Conservation (phyloP, 768 basidiomycete genomes). For the Panaeolus cyanescens region DNA sequence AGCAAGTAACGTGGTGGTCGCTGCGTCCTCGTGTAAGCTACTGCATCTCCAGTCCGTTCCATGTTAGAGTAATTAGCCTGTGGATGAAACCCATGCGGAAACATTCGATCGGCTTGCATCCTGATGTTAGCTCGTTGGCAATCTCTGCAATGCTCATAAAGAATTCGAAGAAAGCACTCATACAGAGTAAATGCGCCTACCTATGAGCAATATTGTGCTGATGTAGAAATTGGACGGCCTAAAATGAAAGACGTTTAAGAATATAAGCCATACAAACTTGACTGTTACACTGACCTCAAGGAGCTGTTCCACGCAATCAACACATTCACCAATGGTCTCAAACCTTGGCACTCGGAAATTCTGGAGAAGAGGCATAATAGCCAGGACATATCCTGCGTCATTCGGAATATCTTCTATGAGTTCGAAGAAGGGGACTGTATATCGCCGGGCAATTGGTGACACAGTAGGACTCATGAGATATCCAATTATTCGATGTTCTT, state of each 20-base stretch:
- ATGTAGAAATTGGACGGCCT: slow-evolving; percentile 40
- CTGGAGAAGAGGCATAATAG: slow-evolving; percentile 31
- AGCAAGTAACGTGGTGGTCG: slow-evolving; percentile 34
- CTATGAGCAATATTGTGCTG: slow-evolving; percentile 33
- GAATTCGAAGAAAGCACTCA: too few relatives aligned
- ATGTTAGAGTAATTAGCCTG: too few relatives aligned
- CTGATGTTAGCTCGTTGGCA: slow-evolving; percentile 28
- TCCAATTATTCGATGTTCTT: too few relatives aligned
- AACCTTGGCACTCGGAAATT: slow-evolving; percentile 27
- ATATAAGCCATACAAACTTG: too few relatives aligned
- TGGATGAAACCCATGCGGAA: slow-evolving; percentile 21
- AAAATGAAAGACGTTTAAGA: too few relatives aligned
- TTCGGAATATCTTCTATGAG: too few relatives aligned
- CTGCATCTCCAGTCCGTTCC: slow-evolving; percentile 16
- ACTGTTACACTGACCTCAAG: too few relatives aligned
- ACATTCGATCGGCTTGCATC: slow-evolving; percentile 35
- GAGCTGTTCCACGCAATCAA: slow-evolving; percentile 33
- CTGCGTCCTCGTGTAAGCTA: slow-evolving; percentile 26
- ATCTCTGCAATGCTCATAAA: slow-evolving; percentile 11
- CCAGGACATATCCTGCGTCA: slow-evolving; percentile 14
- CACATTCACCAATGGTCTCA: slow-evolving; percentile 33
- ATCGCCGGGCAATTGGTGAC: too few relatives aligned
- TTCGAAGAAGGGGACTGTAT: too few relatives aligned
- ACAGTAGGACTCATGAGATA: too few relatives aligned
- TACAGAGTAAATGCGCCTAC: too few relatives aligned